Conservation (phyloP, 495 filamentous ascomycete genomes). For the Wilcoxina mikolae region DNA sequence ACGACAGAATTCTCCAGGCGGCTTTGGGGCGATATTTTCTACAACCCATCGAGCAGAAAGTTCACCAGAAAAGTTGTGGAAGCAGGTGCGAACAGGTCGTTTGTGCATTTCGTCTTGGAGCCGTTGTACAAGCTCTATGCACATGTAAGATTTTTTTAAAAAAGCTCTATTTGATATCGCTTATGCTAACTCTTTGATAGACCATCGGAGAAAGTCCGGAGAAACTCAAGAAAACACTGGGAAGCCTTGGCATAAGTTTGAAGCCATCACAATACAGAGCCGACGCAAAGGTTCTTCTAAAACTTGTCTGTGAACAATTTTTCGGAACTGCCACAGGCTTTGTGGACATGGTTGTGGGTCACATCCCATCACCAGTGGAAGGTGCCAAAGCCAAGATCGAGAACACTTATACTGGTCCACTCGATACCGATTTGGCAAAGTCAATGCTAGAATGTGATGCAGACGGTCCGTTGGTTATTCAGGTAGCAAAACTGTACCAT, state of each 20-base stretch:
- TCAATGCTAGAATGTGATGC: constrained; percentile 72
- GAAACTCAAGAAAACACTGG: constrained; percentile 67
- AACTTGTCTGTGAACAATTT: constrained; percentile 84
- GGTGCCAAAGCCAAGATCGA: constrained; percentile 63
- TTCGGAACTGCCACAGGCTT: constrained; percentile 82
- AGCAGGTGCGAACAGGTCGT: constrained; percentile 64
- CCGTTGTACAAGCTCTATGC: constrained; percentile 97
- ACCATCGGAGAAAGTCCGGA: constrained; percentile 83
- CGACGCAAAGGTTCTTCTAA: constrained; percentile 77
- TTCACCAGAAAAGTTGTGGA: constrained; percentile 82
- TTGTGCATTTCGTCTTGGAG: constrained; percentile 89
- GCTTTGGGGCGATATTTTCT: constrained; percentile 95
- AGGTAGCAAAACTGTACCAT: constrained; percentile 86
- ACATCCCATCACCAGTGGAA: constrained; percentile 75
- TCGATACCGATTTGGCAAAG: constrained; percentile 68
- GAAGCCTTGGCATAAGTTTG: constrained; percentile 62
- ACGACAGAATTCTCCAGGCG: constrained; percentile 60
- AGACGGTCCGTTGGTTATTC: constrained; percentile 77
- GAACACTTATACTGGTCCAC: constrained; percentile 84
- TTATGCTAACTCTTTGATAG: constrained; percentile 4
- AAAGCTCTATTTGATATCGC: not conserved
- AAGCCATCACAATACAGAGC: constrained; percentile 85
- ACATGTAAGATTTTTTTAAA: constrained; percentile 35
- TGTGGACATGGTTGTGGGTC: constrained; percentile 86
- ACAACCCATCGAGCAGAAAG: constrained; percentile 73